Conservation (phyloP, 805 yeast genomes). For the Torulaspora indica region DNA sequence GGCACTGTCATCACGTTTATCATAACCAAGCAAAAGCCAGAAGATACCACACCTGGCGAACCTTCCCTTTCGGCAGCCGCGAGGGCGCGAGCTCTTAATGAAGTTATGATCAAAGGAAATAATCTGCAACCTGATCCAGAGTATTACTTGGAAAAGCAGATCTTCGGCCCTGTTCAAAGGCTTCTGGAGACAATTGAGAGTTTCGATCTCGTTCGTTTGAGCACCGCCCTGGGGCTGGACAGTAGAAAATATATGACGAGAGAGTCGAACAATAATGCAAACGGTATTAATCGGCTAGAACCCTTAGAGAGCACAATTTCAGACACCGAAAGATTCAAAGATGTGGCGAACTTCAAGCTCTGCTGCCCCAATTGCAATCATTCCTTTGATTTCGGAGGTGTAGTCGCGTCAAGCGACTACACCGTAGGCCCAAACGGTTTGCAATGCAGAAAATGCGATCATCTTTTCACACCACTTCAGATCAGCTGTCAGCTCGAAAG, state of each 20-base stretch:
- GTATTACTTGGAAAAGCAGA: constrained; percentile 82
- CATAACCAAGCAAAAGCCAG: constrained; percentile 49
- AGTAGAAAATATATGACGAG: constrained; percentile 52
- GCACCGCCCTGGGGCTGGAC: constrained; percentile 74
- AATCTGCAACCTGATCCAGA: constrained; percentile 64
- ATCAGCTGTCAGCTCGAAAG: constrained; percentile 70
- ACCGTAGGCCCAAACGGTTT: constrained; percentile 64
- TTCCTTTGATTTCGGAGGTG: constrained; percentile 67
- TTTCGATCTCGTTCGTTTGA: constrained; percentile 71
- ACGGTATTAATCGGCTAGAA: constrained; percentile 43
- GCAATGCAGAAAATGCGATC: constrained; percentile 59
- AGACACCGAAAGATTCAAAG: constrained; percentile 77
- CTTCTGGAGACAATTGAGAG: constrained; percentile 82
- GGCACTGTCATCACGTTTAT: constrained; percentile 88
- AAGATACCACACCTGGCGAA: constrained; percentile 7
- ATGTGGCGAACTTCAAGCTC: constrained; percentile 51
- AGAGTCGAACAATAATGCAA: constrained; percentile 26
- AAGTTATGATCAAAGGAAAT: constrained; percentile 51
- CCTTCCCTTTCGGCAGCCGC: constrained; percentile 50
- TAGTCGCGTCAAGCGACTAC: constrained; percentile 58
- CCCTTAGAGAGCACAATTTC: constrained; percentile 79
- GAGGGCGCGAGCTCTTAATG: constrained; percentile 78
- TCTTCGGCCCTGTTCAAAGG: constrained; percentile 86
- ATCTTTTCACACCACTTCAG: constrained; percentile 46
- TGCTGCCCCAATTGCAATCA: constrained; percentile 57